Percentiles rank a stretch among this genome's conserved stretches.
Evolutionary conservation across 1,284 basidiomycete species (phyloP).

Genomic region (Melanopsichium pennsylvanicum): DNA sequence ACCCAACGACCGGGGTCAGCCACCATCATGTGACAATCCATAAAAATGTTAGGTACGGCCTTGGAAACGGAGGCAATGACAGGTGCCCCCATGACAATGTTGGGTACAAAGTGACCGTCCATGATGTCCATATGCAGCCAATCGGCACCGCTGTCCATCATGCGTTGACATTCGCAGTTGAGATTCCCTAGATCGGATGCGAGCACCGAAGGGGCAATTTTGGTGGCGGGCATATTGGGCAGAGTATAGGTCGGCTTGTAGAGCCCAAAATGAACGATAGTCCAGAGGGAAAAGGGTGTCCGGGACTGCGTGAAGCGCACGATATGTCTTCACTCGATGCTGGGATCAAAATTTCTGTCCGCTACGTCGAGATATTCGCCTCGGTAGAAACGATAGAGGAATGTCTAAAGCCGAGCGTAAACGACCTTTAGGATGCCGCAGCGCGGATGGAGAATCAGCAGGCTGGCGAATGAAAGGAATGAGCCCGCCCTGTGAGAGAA

Average conservation of each 20-base stretch:
- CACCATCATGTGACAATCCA: slow-evolving; percentile 99
- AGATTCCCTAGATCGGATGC: slow-evolving; percentile 65
- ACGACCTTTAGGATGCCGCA: too few species aligned
- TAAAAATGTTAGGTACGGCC: slow-evolving; percentile 91
- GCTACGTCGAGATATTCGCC: too few species aligned
- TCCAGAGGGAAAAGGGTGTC: too few species aligned
- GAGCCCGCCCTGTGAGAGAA: too few species aligned
- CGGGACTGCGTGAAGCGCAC: too few species aligned
- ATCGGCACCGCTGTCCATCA: slow-evolving; percentile 64
- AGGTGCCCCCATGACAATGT: slow-evolving; percentile 79
- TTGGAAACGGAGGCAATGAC: slow-evolving; percentile 87
- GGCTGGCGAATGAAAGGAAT: too few species aligned
- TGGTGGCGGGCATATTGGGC: slow-evolving; percentile 55
- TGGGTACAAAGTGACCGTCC: slow-evolving; percentile 92
- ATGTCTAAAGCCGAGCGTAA: too few species aligned
- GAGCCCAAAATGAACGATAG: too few species aligned
- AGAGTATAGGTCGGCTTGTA: background rate
- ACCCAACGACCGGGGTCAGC: slow-evolving; percentile 95
- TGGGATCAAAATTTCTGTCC: too few species aligned
- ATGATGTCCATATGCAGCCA: slow-evolving; percentile 64
- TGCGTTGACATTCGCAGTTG: slow-evolving; percentile 61
- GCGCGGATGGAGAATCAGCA: too few species aligned
- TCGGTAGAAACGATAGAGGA: too few species aligned
- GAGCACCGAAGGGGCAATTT: slow-evolving; percentile 63
- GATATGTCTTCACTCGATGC: too few species aligned